Percentiles rank a stretch among this genome's conserved stretches.
phyloP scores from a whole-genome alignment of 257 asterid genomes.

The Jacaranda mimosifolia region DNA sequence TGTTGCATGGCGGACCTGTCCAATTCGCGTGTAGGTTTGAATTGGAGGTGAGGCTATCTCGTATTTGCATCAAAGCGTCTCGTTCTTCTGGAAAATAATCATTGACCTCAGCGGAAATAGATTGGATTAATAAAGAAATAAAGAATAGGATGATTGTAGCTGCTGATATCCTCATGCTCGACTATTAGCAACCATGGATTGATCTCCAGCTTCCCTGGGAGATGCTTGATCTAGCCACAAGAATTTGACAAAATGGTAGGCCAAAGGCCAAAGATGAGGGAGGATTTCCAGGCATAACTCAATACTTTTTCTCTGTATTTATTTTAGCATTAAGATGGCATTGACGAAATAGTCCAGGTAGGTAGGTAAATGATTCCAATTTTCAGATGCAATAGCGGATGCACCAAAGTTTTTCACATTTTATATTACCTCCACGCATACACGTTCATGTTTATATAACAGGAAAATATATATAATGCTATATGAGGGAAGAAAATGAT shows the following conservation, averaged over 20 bases:
- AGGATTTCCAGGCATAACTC: conserved; percentile 2
- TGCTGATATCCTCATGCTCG: conserved; percentile 38
- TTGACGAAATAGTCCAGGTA: conserved; percentile 37
- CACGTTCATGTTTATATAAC: conserved; percentile 35
- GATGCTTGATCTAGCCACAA: not conserved
- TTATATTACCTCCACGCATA: conserved; percentile 26
- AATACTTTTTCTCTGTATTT: not conserved
- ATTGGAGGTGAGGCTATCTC: conserved; percentile 58
- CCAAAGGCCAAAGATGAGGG: not conserved
- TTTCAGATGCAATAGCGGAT: conserved; percentile 33
- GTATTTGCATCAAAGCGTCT: conserved; percentile 59
- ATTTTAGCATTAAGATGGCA: not conserved
- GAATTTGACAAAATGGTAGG: not conserved
- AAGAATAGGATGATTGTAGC: conserved; percentile 17
- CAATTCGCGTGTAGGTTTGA: conserved; percentile 63
- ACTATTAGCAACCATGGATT: conserved; percentile 26
- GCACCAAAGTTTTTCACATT: conserved; percentile 36
- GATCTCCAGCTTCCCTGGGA: not conserved
- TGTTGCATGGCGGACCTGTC: conserved; percentile 81
- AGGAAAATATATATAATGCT: conserved; percentile 7
- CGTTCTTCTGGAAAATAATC: conserved; percentile 62
- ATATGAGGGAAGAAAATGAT: conserved; percentile 41
- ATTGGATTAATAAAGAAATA: conserved; percentile 18
- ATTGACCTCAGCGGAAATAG: conserved; percentile 13
- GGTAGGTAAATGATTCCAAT: conserved; percentile 40